These are phyloP conservation scores for Leptomonas pyrrhocoris DNA, from an alignment of 208 protist genomes.

Conservation along the genomic window DNA sequence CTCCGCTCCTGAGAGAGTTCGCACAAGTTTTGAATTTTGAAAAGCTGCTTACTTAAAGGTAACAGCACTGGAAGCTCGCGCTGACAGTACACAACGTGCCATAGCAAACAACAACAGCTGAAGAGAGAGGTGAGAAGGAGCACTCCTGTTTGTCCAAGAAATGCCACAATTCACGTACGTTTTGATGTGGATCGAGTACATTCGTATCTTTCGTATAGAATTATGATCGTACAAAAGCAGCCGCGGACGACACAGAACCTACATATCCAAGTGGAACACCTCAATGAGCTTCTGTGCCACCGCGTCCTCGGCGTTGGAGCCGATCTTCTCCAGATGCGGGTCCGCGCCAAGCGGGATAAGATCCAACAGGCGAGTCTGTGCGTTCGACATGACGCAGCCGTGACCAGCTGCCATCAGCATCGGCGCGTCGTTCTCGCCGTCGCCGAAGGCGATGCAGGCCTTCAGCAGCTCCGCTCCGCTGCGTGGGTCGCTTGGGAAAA, in stretches of 20 bases:
- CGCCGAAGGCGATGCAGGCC: constrained; percentile 53
- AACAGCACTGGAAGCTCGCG: too few species aligned
- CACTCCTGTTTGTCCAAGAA: too few species aligned
- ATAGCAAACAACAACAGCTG: too few species aligned
- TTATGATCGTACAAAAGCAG: too few species aligned
- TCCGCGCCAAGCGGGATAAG: constrained; percentile 28
- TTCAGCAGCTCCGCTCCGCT: constrained; percentile 29
- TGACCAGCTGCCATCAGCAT: constrained; percentile 41
- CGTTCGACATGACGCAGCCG: constrained; percentile 53
- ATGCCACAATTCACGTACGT: too few species aligned
- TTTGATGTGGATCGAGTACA: too few species aligned
- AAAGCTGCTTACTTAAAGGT: too few species aligned
- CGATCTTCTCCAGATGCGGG: constrained; percentile 40
- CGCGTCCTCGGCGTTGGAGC: constrained; percentile 39
- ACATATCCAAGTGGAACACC: constrained; percentile 25
- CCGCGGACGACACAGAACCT: neutral
- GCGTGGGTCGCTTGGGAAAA: constrained; percentile 24
- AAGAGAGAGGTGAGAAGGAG: too few species aligned
- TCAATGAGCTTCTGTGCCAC: constrained; percentile 46
- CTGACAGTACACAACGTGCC: too few species aligned
- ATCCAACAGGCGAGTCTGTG: constrained; percentile 25
- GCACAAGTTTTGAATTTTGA: too few species aligned
- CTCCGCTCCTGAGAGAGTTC: too few species aligned
- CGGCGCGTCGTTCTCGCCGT: constrained; percentile 49
- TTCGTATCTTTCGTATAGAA: too few species aligned